Evolutionary conservation across 108 stramenopile species (phyloP), one percentile per base, ranked within the genome.

Genomic region (Craspedostauros australis): DNA sequence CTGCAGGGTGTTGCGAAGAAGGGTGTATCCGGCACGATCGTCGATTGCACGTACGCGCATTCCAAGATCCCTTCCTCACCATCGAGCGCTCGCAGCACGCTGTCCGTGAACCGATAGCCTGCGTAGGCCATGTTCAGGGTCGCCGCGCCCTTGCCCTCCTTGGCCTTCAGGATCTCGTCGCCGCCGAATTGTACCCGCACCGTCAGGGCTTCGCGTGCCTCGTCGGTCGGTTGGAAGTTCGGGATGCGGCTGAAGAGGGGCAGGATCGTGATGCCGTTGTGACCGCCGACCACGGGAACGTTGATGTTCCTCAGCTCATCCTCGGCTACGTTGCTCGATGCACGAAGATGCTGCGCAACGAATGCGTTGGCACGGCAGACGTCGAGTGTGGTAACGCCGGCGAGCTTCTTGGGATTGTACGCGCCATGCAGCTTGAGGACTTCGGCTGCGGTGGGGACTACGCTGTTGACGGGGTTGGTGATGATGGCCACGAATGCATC

Each of bases 101-200:
- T 82, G 61, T 80, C 85, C 18, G 96, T 78, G 72, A 99, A 99
- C 44, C 91, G 31, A 30, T 79, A 95, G 15, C 95, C 99, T 23
- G 97, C 99, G 57, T 96, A 96, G 2, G 99, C 96, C 99, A 99
- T 99, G 44, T 80, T 85, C 26, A 99, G 81, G 23, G 99, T 99
- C 43, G 99, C 99, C 54, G 76, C 77, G 50, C 88, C 99, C 5
- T 97, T 93, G 39, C 99, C 99, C 15, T 96, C 99, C 87, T 99
- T 99, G 60, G 99, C 99, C 77, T 98, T 82, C 28, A 99, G 97
- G 34, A 99, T 97, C 73, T 99, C 99, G 60, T 99, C 99, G 16
- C 99, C 99, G 31, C 99, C 99, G 58, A 99, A 99, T 69, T 96
- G 93, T 42, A 93, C 95, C 48, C 95, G 77, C 60, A 97, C 93